Percentiles rank a stretch among this genome's conserved stretches.
Evolutionary conservation across 148 eudicot species (phyloP).

Genomic region (Heliamphora exappendiculata): DNA sequence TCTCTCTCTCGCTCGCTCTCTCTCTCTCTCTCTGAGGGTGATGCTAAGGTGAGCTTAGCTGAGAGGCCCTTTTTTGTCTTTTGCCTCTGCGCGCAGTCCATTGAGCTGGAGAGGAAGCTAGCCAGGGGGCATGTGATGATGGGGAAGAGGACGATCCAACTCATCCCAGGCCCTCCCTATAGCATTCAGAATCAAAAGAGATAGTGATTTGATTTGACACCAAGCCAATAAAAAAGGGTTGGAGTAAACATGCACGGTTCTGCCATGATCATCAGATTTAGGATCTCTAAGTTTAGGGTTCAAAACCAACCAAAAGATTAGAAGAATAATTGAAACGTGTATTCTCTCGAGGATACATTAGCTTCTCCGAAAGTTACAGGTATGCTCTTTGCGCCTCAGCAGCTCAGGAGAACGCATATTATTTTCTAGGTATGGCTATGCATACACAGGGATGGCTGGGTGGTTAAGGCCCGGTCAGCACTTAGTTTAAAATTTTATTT

Average conservation of each 20-base stretch:
- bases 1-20: constrained; percentile 1
- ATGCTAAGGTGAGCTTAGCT: too few relatives aligned
- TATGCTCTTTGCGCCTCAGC: neutral
- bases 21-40: neutral
- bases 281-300: neutral
- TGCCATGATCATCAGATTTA: neutral
- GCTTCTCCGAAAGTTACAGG: constrained; percentile 10
- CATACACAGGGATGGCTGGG: too few relatives aligned
- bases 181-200: neutral
- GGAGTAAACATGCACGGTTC: neutral
- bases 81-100: too few relatives aligned
- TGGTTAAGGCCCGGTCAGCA: too few relatives aligned
- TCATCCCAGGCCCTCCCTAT: neutral
- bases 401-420: neutral
- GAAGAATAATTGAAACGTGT: neutral
- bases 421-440: neutral
- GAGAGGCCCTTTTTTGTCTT: too few relatives aligned
- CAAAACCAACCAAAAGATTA: neutral
- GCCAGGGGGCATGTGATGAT: constrained; percentile 6
- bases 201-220: constrained; percentile 2
- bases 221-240: neutral
- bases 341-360: constrained; percentile 8
- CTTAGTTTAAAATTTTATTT: too few relatives aligned
- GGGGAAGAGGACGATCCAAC: neutral
- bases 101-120: neutral